These are phyloP conservation scores for Kodamaea suecica DNA, from an alignment of 1,139 yeast genomes.

Conservation along the genomic window DNA sequence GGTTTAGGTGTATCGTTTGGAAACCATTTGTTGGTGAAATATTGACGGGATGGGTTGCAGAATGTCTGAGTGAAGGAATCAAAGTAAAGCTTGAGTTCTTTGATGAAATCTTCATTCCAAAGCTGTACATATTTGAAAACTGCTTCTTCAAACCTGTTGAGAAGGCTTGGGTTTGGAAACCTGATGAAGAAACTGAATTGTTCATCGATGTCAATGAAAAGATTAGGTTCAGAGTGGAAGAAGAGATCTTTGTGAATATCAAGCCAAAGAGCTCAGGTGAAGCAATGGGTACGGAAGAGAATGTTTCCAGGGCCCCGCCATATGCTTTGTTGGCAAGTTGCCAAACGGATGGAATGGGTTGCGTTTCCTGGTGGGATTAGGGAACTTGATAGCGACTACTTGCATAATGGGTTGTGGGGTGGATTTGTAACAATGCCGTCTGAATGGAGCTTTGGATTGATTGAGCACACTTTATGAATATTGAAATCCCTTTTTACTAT, in stretches of 20 bases:
- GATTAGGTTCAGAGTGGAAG: slow-evolving; percentile 86
- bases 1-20: slow-evolving; percentile 75
- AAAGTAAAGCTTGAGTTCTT: slow-evolving; percentile 82
- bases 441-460: too few relatives aligned
- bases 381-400: too few relatives aligned
- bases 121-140: slow-evolving; percentile 73
- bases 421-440: too few relatives aligned
- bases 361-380: slow-evolving; percentile 92
- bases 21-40: slow-evolving; percentile 94
- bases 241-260: slow-evolving; percentile 78
- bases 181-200: slow-evolving; percentile 67
- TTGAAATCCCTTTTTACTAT: too few relatives aligned
- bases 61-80: slow-evolving; percentile 83
- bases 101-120: slow-evolving; percentile 88
- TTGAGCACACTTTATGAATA: too few relatives aligned
- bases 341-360: slow-evolving; percentile 95
- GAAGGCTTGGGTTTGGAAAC: slow-evolving; percentile 93
- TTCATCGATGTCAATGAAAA: slow-evolving; percentile 88
- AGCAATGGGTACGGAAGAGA: slow-evolving; percentile 28
- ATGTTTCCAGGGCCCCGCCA: slow-evolving; percentile 51
- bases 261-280: slow-evolving; percentile 70
- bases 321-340: slow-evolving; percentile 88
- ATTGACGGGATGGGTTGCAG: slow-evolving; percentile 90
- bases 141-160: slow-evolving; percentile 70
- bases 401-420: too few relatives aligned